Conservation (phyloP, 129 eudicot species). For the Artemisia tridentata region DNA sequence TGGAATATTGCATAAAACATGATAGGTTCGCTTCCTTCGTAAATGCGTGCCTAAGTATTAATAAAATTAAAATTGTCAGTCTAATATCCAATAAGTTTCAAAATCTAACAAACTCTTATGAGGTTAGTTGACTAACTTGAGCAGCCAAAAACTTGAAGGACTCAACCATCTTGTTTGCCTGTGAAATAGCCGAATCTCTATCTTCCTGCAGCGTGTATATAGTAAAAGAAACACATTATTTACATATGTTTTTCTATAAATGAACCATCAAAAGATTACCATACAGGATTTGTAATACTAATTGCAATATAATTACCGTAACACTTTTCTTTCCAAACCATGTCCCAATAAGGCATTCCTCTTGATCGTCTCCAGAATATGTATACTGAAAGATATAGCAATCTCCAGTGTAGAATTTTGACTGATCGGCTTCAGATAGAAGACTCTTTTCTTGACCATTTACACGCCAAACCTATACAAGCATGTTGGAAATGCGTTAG, state of each 20-base stretch:
- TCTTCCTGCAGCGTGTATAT: conserved; percentile 56
- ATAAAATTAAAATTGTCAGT: conserved; percentile 22
- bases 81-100: neutral
- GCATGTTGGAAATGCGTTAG: conserved; percentile 10
- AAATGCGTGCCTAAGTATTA: conserved; percentile 62
- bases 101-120: neutral
- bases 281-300: neutral
- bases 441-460: conserved; percentile 61
- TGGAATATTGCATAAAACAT: conserved; percentile 76
- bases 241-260: neutral
- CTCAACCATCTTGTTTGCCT: conserved; percentile 86
- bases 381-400: conserved; percentile 87
- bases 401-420: conserved; percentile 88
- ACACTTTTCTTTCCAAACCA: conserved; percentile 90
- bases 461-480: conserved; percentile 81
- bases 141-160: conserved; percentile 78
- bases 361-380: conserved; percentile 71
- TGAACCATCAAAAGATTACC: neutral
- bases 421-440: conserved; percentile 54
- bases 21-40: conserved; percentile 81
- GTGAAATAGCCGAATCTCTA: conserved; percentile 57
- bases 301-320: conserved; percentile 39
- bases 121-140: conserved; percentile 48
- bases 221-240: neutral
- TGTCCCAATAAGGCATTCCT: conserved; percentile 80